phyloP scores from a whole-genome alignment of 2,329 filamentous ascomycete genomes.

The Penicillium sp. region DNA sequence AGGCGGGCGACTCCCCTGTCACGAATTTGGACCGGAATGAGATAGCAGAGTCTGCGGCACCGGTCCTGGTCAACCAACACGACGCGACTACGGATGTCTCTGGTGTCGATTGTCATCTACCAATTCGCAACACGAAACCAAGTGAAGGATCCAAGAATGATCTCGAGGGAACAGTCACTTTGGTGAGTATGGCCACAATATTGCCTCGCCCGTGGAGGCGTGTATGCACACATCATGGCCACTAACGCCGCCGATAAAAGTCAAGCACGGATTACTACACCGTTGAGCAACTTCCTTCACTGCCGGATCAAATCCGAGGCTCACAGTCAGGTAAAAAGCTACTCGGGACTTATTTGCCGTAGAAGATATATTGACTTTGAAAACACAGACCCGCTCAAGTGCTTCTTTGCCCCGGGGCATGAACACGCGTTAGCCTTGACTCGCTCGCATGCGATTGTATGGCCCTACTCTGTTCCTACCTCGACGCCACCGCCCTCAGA shows the following conservation, averaged over 20 bases:
- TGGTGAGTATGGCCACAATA: slow-evolving; percentile 29
- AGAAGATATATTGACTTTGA: slow-evolving; percentile 7
- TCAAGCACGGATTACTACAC: slow-evolving; percentile 81
- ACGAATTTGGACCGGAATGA: slow-evolving; percentile 22
- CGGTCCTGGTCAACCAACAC: slow-evolving; percentile 11
- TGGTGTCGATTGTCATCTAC: slow-evolving; percentile 31
- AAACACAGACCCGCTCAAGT: slow-evolving; percentile 60
- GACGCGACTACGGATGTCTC: slow-evolving; percentile 17
- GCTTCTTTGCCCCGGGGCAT: slow-evolving; percentile 61
- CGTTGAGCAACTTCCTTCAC: slow-evolving; percentile 77
- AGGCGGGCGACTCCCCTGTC: slow-evolving; percentile 33
- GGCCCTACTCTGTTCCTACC: slow-evolving; percentile 68
- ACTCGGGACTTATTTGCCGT: slow-evolving; percentile 28
- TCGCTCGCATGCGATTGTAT: slow-evolving; percentile 78
- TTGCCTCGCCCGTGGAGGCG: not conserved
- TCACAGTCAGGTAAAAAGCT: slow-evolving; percentile 58
- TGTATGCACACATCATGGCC: not conserved
- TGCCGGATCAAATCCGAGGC: slow-evolving; percentile 73
- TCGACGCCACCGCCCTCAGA: slow-evolving; percentile 48
- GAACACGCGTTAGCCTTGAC: slow-evolving; percentile 80
- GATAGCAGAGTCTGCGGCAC: slow-evolving; percentile 14
- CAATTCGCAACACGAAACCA: slow-evolving; percentile 40
- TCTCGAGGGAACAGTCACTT: slow-evolving; percentile 33
- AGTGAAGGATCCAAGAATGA: slow-evolving; percentile 31
- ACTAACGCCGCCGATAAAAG: slow-evolving; percentile 43